Base-by-base conservation (phyloP, 2,329 filamentous ascomycete genomes). In the Cladosporium sphaerospermum region DNA sequence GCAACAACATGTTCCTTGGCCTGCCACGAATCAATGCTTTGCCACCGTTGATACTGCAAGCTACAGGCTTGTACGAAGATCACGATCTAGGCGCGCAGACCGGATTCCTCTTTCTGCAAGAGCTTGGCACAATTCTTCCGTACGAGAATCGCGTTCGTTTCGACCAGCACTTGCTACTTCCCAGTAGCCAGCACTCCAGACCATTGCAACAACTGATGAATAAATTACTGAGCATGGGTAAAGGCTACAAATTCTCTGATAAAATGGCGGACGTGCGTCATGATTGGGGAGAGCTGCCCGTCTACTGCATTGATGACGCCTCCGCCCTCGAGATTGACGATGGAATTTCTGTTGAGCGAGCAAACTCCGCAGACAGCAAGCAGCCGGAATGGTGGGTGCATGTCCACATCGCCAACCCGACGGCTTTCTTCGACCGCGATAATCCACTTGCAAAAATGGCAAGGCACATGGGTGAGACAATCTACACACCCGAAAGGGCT, bases 401-500 rank as follows among this genome's bases (percentile, higher is more conserved):
- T 63, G 71, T 89, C 32, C 88, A 93, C 66, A 79, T 87, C 40
- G 88, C 89, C 11, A 89, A 93, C 62, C 88, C 88, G 8, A 85
- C 85, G 2, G 87, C 88, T 4, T 80, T 81, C 54, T 81, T 93
- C 57, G 62, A 72, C 16, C 79, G 81, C 14, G 73, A 80, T 18
- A 81, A 82, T 36, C 70, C 75, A 8, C 67, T 88, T 7, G 78
- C 79, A 33, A 74, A 78, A 56, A 80, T 81, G 62, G 82, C 88
- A 43, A 77, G 83, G 54, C 73, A 82, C 43, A 76, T 81, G 61
- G 73, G 75, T 4, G 69, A 78, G 60, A 78, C 76, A 0, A 70
- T 81, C 7, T 85, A 80, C 56, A 74, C 83, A 32, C 79, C 79
- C 0, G 78, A 83, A 57, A 68, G 73, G 32, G 70, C 73, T 6